Conservation (phyloP, 202 grass and related monocot species). For the Panicum hallii region DNA sequence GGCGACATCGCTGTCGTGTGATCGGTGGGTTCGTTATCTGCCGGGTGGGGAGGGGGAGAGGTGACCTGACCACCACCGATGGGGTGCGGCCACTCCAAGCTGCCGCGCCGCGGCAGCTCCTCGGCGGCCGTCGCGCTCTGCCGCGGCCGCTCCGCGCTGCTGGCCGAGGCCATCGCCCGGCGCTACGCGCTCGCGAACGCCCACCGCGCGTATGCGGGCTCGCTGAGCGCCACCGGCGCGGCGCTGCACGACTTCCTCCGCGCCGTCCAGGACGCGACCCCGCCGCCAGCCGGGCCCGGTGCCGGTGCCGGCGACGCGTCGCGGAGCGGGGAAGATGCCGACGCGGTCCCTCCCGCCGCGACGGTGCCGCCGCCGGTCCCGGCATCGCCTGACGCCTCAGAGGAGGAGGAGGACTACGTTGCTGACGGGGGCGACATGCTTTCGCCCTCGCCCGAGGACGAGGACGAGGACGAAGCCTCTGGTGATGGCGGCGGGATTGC, state of each 20-base stretch:
- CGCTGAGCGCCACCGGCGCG: constrained; percentile 39
- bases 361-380: neutral
- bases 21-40: neutral
- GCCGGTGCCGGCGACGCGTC: neutral
- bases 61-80: constrained; percentile 22
- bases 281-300: neutral
- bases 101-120: constrained; percentile 1
- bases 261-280: neutral
- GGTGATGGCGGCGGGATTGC: constrained; percentile 19
- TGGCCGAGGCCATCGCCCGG: constrained; percentile 52
- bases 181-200: constrained; percentile 64
- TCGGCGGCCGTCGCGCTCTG: constrained; percentile 55
- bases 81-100: constrained; percentile 71
- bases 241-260: constrained; percentile 53
- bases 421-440: constrained; percentile 14
- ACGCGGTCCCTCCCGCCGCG: neutral
- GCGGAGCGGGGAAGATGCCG: neutral
- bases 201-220: constrained; percentile 48
- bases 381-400: neutral
- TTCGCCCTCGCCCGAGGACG: constrained; percentile 21
- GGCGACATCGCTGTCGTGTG: neutral
- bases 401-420: neutral
- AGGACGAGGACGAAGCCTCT: constrained; percentile 39
- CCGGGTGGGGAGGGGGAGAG: no score
- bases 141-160: constrained; percentile 44